phyloP scores from a whole-genome alignment of 352 stramenopile species.

The Pythium rhizo-oryzae region DNA sequence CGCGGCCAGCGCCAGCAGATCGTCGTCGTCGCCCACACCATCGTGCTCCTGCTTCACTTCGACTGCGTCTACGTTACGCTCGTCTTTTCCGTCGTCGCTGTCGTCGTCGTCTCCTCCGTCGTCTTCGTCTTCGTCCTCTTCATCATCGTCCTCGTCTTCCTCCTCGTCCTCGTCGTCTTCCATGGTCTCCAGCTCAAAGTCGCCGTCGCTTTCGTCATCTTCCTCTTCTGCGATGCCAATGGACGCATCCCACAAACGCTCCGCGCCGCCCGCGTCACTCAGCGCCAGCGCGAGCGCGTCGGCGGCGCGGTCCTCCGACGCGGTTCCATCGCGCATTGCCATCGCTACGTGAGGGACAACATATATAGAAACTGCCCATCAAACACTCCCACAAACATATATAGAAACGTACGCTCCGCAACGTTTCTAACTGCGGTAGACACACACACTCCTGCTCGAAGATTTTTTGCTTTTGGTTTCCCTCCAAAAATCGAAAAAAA shows the following conservation, averaged over 20 bases:
- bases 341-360: not conserved
- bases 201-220: constrained; percentile 24
- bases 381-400: not conserved
- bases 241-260: not conserved
- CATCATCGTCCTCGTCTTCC: constrained; percentile 19
- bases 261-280: not conserved
- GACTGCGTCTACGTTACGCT: not conserved
- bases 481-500: not conserved
- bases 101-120: constrained; percentile 19
- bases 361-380: not conserved
- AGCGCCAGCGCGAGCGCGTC: constrained; percentile 3
- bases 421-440: not conserved
- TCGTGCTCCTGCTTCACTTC: not conserved
- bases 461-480: not conserved
- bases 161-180: constrained; percentile 30
- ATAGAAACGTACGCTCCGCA: not conserved
- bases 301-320: constrained; percentile 7
- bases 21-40: constrained; percentile 1
- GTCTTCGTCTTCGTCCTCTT: constrained; percentile 1
- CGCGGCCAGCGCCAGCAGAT: constrained; percentile 6
- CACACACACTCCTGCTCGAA: not conserved
- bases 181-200: constrained; percentile 31
- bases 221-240: constrained; percentile 13
- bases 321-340: not conserved
- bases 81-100: not conserved